A percentile compares a stretch with the other conserved stretches of the same genome.
phyloP scores from a whole-genome alignment of 352 stramenopile genomes.

The Phytophthora ohioensis region DNA sequence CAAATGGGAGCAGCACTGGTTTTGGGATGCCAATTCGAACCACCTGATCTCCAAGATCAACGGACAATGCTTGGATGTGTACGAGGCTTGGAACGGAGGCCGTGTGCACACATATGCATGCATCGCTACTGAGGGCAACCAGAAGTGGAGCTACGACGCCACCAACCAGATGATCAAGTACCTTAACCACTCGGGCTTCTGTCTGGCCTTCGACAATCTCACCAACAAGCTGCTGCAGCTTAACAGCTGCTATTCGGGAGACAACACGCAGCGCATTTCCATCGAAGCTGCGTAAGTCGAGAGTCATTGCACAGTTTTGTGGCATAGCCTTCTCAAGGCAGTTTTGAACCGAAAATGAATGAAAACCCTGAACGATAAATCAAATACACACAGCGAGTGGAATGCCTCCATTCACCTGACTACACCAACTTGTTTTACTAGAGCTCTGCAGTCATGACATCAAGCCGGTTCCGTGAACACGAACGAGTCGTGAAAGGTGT shows the following conservation, averaged over 20 bases:
- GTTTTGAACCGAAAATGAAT: too few species aligned
- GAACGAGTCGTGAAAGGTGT: too few species aligned
- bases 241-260: constrained; percentile 51
- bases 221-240: constrained; percentile 56
- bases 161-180: constrained; percentile 55
- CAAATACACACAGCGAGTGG: too few species aligned
- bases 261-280: constrained; percentile 55
- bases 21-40: constrained; percentile 56
- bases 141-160: constrained; percentile 66
- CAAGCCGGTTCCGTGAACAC: too few species aligned
- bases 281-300: constrained; percentile 33
- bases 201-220: constrained; percentile 57
- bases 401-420: too few species aligned
- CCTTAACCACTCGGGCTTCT: constrained; percentile 56
- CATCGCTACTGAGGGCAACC: constrained; percentile 60
- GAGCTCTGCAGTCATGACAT: too few species aligned
- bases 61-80: constrained; percentile 67
- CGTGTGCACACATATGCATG: constrained; percentile 67
- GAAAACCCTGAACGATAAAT: too few species aligned
- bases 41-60: constrained; percentile 53
- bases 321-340: too few species aligned
- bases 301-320: background rate
- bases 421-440: too few species aligned
- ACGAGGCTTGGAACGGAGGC: constrained; percentile 63
- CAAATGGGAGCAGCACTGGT: constrained; percentile 50